Conservation (phyloP, 805 yeast species). For the Candida yuanshanica region DNA sequence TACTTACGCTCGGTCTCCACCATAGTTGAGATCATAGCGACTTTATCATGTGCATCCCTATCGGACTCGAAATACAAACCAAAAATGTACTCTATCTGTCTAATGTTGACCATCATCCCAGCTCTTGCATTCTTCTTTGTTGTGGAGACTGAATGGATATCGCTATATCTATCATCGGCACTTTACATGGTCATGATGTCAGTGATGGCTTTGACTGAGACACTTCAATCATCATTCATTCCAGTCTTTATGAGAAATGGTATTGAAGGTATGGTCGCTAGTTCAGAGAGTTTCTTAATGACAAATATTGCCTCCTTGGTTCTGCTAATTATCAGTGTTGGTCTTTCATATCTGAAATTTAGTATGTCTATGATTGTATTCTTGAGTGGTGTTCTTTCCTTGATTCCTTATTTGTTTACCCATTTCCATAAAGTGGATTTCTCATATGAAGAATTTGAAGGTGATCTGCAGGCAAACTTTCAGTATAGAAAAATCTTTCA, state of each 20-base stretch:
- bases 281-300: background rate
- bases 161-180: background rate
- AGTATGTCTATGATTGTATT: background rate
- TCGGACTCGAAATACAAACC: background rate
- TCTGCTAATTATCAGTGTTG: background rate
- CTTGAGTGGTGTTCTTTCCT: background rate
- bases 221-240: constrained; percentile 1
- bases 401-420: background rate
- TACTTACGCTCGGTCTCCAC: background rate
- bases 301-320: background rate
- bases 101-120: background rate
- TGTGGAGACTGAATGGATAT: background rate
- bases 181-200: constrained; percentile 1
- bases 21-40: background rate
- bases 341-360: background rate
- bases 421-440: background rate
- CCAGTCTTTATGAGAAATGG: background rate
- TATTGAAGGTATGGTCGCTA: background rate
- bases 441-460: background rate
- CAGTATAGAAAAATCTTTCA: background rate
- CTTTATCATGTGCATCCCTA: background rate
- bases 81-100: background rate
- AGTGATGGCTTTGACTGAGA: background rate
- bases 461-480: background rate
- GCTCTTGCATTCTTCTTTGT: background rate